Evolutionary conservation across 2,329 filamentous ascomycete genomes (phyloP).

Genomic region (Apiospora hydei): DNA sequence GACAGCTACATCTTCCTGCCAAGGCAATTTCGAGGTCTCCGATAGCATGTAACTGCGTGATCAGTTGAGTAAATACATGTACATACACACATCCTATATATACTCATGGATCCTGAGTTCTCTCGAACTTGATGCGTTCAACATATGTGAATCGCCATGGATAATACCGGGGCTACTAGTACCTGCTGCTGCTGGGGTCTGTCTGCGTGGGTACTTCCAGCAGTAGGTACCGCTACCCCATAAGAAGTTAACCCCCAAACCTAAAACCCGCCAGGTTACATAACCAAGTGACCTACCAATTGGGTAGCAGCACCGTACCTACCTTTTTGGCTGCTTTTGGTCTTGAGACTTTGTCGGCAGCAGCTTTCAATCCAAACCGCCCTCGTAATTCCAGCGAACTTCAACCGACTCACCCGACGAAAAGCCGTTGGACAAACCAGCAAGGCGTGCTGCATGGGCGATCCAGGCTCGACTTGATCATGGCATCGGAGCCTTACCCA

Average conservation of each 20-base stretch:
- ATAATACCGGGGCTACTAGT: background rate
- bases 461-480: slow-evolving; percentile 10
- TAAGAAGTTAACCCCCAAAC: background rate
- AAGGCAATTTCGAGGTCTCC: background rate
- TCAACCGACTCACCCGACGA: slow-evolving; percentile 24
- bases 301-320: background rate
- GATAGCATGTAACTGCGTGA: slow-evolving; percentile 9
- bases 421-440: slow-evolving; percentile 23
- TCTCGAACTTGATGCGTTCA: background rate
- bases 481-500: slow-evolving; percentile 24
- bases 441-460: background rate
- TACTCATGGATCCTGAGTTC: background rate
- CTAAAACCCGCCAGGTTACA: background rate
- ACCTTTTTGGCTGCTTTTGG: background rate
- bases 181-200: no score
- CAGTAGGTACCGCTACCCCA: no score
- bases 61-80: background rate
- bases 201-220: no score
- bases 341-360: background rate
- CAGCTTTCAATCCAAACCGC: slow-evolving; percentile 17
- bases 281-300: background rate
- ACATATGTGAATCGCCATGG: background rate
- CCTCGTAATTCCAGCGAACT: slow-evolving; percentile 22
- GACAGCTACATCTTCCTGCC: background rate
- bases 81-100: background rate